Percentiles rank a stretch among this genome's conserved stretches.
phyloP scores from a whole-genome alignment of 2,329 filamentous ascomycete species.

The Botryotinia narcissicola region DNA sequence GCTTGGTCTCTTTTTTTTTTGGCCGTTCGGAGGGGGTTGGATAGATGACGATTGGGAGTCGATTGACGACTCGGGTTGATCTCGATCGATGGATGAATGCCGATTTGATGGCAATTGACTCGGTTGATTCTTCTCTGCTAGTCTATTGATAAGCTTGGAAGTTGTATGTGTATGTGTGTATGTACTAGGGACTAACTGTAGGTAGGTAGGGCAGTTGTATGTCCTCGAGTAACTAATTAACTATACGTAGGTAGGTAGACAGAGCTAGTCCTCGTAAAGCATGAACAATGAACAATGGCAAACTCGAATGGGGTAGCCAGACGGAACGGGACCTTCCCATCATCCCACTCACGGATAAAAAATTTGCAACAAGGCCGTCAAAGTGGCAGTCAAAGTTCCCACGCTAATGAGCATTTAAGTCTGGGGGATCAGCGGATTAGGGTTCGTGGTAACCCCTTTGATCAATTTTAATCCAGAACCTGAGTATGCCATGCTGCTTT shows the following conservation, averaged over 20 bases:
- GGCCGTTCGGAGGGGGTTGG: neutral
- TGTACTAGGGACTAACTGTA: neutral
- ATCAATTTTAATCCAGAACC: neutral
- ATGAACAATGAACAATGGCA: neutral
- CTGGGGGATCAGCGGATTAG: conserved; percentile 3
- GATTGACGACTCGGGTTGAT: neutral
- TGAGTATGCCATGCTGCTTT: neutral
- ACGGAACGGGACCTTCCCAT: neutral
- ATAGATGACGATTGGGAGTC: neutral
- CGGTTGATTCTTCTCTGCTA: neutral
- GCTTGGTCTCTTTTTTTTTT: neutral
- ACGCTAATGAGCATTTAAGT: neutral
- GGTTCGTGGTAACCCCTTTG: neutral
- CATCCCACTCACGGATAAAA: neutral
- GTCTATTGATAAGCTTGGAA: neutral
- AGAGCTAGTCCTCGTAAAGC: neutral
- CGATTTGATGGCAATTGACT: neutral
- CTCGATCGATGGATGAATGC: neutral
- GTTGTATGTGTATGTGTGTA: neutral
- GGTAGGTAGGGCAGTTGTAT: neutral
- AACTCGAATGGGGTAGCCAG: neutral
- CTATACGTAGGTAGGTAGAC: neutral
- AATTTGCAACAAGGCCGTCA: neutral
- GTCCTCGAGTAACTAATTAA: neutral
- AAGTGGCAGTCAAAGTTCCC: neutral